Evolutionary conservation across 495 filamentous ascomycete species (phyloP).

Genomic region (Chlorociboria aeruginascens): DNA sequence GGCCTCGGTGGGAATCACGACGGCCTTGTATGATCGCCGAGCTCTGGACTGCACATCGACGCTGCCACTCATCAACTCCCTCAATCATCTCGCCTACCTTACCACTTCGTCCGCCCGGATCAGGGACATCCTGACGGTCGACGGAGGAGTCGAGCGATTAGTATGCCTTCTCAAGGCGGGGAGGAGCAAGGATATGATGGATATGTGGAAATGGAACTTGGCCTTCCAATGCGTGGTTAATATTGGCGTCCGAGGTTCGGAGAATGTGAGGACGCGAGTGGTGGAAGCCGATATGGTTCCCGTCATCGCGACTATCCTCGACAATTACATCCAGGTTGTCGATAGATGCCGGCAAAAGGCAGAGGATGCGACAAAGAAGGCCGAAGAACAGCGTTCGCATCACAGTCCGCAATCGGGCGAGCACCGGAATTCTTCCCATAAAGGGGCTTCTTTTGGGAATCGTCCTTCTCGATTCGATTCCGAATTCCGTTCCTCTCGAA

Average conservation of each 20-base stretch:
- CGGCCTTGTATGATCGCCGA: slow-evolving; percentile 91
- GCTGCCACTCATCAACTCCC: slow-evolving; percentile 90
- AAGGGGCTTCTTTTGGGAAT: slow-evolving; percentile 20
- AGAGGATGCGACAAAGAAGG: slow-evolving; percentile 46
- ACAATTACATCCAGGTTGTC: slow-evolving; percentile 95
- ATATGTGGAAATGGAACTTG: slow-evolving; percentile 99
- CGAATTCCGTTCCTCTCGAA: slow-evolving; percentile 41
- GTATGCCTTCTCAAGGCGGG: slow-evolving; percentile 97
- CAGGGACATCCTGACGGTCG: slow-evolving; percentile 91
- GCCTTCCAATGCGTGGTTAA: slow-evolving; percentile 98
- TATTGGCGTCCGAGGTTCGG: slow-evolving; percentile 91
- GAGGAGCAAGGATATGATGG: slow-evolving; percentile 93
- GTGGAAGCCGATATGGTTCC: slow-evolving; percentile 99
- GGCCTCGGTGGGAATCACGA: slow-evolving; percentile 97
- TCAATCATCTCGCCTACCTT: slow-evolving; percentile 95
- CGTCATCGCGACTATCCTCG: slow-evolving; percentile 96
- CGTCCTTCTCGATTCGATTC: slow-evolving; percentile 29
- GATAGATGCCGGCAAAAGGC: slow-evolving; percentile 80
- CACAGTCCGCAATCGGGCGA: slow-evolving; percentile 9
- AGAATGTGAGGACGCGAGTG: slow-evolving; percentile 82
- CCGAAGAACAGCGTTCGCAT: slow-evolving; percentile 21
- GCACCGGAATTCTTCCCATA: slow-evolving; percentile 17
- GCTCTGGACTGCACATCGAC: slow-evolving; percentile 98
- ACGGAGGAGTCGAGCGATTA: slow-evolving; percentile 91
- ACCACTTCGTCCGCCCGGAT: slow-evolving; percentile 98